Base-by-base conservation (phyloP, 345 rosid species). In the Lumnitzera racemosa region DNA sequence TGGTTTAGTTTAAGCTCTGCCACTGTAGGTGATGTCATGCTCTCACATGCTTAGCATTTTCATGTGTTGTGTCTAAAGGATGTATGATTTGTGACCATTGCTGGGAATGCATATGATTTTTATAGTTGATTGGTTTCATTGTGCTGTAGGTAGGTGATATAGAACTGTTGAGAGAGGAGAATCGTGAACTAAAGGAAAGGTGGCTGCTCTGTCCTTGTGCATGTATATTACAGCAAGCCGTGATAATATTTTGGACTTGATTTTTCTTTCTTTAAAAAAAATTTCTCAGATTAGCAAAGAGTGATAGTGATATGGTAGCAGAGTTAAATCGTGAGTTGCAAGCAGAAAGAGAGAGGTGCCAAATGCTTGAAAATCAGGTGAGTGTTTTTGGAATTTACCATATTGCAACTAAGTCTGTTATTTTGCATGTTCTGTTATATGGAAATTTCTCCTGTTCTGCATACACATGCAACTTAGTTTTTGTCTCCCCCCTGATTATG, bases 121-220 rank as follows among this genome's bases (percentile, higher is more conserved):
- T 16, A 13, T 1, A 70, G 67, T 43, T 47, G 15, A 36, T 49
- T 66, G 53, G n/a, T 61, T 36, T 71, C 43, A 66, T 27, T 56
- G 25, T 43, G 61, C 76, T 43, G 66, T 15, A 68, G 75, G 47
- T 66, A 31, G 55, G 36, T 56, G 69, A 62, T 16, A 57, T 82
- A 49, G 72, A 62, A 46, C 58, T 57, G 66, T 64, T 92, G 66
- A 82, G 76, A 47, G 81, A 74, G 72, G 95, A 91, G 72, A 91
- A 80, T 57, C 63, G 43, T 25, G 75, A 62, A 59, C 75, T 89
- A n/a, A 82, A 49, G 75, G 77, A 80, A 20, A 80, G 95, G 91
- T 91, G 10, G 50, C 52, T 76, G 51, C 46, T 49, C 11, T 43
- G 12, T 57, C 55, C 17, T 16, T 11, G 27, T 59, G 47, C 27